Evolutionary conservation across 139 green algal species (phyloP).

Genomic region (Chlamydomonas urium): DNA sequence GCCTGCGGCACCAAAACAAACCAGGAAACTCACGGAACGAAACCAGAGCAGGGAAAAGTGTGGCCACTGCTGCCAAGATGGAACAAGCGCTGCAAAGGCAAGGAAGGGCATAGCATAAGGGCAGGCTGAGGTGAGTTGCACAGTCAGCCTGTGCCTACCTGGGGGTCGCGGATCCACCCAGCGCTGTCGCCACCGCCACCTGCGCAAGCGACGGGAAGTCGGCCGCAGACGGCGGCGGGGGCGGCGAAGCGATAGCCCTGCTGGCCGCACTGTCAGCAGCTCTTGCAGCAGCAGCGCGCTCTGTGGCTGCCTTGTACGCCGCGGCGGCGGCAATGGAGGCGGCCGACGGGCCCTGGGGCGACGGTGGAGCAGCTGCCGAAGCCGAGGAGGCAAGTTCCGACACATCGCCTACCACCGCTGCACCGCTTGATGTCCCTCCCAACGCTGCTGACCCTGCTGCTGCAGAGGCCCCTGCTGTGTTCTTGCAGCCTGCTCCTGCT

Average conservation of each 20-base stretch:
- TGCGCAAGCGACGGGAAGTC: slow-evolving; percentile 37
- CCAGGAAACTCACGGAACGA: too few relatives aligned
- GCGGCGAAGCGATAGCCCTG: too few relatives aligned
- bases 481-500: not conserved
- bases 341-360: not conserved
- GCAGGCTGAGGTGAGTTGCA: not conserved
- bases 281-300: not conserved
- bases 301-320: not conserved
- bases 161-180: not conserved
- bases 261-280: too few relatives aligned
- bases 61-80: too few relatives aligned
- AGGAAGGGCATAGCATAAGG: too few relatives aligned
- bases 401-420: not conserved
- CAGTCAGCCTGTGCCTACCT: not conserved
- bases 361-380: not conserved
- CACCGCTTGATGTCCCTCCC: not conserved
- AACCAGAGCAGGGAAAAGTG: too few relatives aligned
- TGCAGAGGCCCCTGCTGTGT: slow-evolving; percentile 2
- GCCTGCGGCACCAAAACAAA: too few relatives aligned
- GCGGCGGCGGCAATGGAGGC: not conserved
- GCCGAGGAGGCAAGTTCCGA: too few relatives aligned
- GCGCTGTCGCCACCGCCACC: not conserved
- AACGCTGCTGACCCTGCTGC: slow-evolving; percentile 11
- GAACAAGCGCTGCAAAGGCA: too few relatives aligned
- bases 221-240: not conserved